Base-by-base conservation (phyloP, 306 rosid genomes). In the Alnus glutinosa region DNA sequence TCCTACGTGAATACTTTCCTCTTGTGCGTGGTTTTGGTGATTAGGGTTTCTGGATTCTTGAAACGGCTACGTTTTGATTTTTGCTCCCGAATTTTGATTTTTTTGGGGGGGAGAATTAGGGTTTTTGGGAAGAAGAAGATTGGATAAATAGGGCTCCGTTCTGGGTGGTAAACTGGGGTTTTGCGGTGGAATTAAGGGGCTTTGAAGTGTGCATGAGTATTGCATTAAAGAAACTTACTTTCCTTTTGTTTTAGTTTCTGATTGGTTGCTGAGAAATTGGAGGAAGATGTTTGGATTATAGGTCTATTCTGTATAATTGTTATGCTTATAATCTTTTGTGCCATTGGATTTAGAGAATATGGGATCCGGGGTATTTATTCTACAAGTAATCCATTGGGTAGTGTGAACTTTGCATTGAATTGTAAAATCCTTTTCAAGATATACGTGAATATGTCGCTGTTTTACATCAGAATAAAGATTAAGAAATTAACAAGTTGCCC, bases 11-110 rank as follows among this genome's bases (percentile, higher is more conserved):
- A 4, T 55, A 28, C 46, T 49, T 63, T 75, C 2, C 15, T 14
- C 5, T 30, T 46, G 58, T 71, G 54, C 16, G 71, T 42, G 34
- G 72, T 74, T 18, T 12, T 19, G 11, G 16, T 71, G 18, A 50
- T 86, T 91, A 84, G 93, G 98, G 94, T 87, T 92, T 88, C 18
- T 72, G 82, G 83, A 77, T 71, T 76, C 39, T 68, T 0, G 10
- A 51, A n/a, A 42, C 19, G 59, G 42, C 39, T 55, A 72, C 6
- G 2, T 46, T 66, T 73, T 54, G 42, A 37, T 42, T 70, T 57
- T 39, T 46, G 62, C 15, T 4, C 23, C 51, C 1, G 51, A 42
- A 44, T 68, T 62, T 42, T 3, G 7, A 10, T 68, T 18, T 8
- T 44, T 84, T 71, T 15, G 5, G 42, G 2, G 39, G 51, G 70